Conservation (phyloP, 345 rosid genomes). For the Cochlearia excelsa region DNA sequence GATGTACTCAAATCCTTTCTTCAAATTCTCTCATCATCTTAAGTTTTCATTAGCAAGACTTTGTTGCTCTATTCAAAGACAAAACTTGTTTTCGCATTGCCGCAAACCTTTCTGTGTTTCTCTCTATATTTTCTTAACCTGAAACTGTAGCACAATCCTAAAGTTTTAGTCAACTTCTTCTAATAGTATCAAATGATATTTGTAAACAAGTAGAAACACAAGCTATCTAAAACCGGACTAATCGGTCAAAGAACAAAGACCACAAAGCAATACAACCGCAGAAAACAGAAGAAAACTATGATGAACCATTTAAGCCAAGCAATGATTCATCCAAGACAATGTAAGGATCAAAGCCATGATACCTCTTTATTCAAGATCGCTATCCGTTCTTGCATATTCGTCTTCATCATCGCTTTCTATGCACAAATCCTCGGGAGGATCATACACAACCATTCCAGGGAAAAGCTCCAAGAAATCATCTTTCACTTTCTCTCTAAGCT, state of each 20-base stretch:
- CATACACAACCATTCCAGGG: constrained; percentile 82
- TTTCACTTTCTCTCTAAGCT: constrained; percentile 72
- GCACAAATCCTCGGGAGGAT: constrained; percentile 78
- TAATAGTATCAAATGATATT: not conserved
- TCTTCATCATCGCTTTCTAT: constrained; percentile 41
- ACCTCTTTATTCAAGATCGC: constrained; percentile 45
- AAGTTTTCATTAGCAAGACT: too few species aligned
- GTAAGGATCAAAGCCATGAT: not conserved
- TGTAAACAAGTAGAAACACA: constrained; percentile 5
- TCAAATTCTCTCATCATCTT: too few species aligned
- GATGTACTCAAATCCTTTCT: too few species aligned
- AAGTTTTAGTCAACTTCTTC: too few species aligned
- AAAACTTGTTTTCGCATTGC: too few species aligned
- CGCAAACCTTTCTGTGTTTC: too few species aligned
- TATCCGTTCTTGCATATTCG: constrained; percentile 27
- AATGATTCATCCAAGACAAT: not conserved
- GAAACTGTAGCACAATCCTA: too few species aligned
- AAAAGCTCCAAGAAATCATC: constrained; percentile 87
- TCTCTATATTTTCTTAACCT: too few species aligned
- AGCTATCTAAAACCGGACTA: not conserved
- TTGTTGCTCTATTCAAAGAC: too few species aligned
- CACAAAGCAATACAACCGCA: not conserved
- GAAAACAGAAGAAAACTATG: not conserved
- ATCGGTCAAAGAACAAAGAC: constrained; percentile 2
- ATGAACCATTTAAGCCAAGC: constrained; percentile 1